Conservation (phyloP, 345 rosid species). For the Euphorbia peplus region DNA sequence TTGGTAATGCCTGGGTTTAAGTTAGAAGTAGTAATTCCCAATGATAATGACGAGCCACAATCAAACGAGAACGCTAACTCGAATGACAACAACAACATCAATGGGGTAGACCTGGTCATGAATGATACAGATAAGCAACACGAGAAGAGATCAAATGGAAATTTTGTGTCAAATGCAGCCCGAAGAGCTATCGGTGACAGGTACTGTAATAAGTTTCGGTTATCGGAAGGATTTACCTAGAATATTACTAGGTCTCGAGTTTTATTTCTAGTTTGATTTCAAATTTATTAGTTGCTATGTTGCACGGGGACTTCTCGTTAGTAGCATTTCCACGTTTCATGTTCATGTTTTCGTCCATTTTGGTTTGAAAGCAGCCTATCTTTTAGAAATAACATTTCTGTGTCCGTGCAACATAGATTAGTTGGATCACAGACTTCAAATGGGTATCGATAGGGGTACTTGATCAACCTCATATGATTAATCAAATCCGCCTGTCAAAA, state of each 20-base stretch:
- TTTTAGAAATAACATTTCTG: too few relatives aligned
- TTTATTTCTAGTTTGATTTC: neutral
- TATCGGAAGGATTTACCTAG: neutral
- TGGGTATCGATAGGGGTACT: too few relatives aligned
- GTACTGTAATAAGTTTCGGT: conserved; percentile 27
- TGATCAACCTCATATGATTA: neutral
- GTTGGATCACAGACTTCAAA: too few relatives aligned
- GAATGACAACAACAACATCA: conserved; percentile 27
- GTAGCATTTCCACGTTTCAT: too few relatives aligned
- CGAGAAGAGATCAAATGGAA: conserved; percentile 35
- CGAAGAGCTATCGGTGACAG: conserved; percentile 53
- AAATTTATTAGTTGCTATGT: too few relatives aligned
- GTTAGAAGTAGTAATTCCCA: conserved; percentile 37
- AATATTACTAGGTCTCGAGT: neutral
- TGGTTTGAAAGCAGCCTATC: too few relatives aligned
- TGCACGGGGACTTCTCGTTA: too few relatives aligned
- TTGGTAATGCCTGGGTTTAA: conserved; percentile 45
- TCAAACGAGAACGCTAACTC: conserved; percentile 22
- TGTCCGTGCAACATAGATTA: too few relatives aligned
- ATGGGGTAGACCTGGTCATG: conserved; percentile 33
- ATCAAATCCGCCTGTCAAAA: neutral
- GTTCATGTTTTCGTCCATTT: too few relatives aligned
- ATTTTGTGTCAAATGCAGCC: conserved; percentile 28
- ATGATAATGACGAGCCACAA: conserved; percentile 37
- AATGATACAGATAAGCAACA: conserved; percentile 37